Conservation (phyloP, 1,139 yeast species). For the Oligophagozyma castellii region DNA sequence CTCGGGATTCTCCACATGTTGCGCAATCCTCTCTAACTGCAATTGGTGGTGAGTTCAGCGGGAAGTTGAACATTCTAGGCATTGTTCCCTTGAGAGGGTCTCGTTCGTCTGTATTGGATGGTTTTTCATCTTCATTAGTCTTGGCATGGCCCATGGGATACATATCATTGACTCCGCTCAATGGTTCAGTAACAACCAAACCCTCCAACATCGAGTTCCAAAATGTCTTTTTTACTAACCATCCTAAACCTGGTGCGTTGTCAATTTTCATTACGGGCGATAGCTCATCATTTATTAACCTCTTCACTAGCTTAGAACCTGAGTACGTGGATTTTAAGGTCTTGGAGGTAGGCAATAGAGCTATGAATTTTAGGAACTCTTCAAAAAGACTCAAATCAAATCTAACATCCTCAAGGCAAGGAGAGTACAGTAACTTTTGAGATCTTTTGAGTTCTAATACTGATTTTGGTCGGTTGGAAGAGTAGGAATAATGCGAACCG, state of each 20-base stretch:
- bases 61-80: constrained; percentile 28
- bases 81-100: no score
- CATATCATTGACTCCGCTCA: constrained; percentile 67
- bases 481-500: constrained; percentile 8
- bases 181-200: constrained; percentile 71
- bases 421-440: constrained; percentile 31
- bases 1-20: constrained; percentile 66
- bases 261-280: constrained; percentile 57
- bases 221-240: constrained; percentile 45
- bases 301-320: constrained; percentile 49
- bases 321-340: constrained; percentile 25
- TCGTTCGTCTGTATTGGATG: constrained; percentile 11
- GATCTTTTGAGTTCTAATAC: constrained; percentile 10
- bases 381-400: constrained; percentile 36
- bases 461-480: no score
- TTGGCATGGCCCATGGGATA: constrained; percentile 8
- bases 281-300: constrained; percentile 61
- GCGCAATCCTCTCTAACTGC: constrained; percentile 67
- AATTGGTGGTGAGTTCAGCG: constrained; percentile 43
- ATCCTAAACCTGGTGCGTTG: constrained; percentile 44
- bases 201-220: constrained; percentile 66
- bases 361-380: constrained; percentile 27
- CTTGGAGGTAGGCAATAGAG: constrained; percentile 22
- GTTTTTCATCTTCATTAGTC: background rate
- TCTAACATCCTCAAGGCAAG: constrained; percentile 41